phyloP scores from a whole-genome alignment of 2,329 filamentous ascomycete genomes.

The Samsoniella hepiali region DNA sequence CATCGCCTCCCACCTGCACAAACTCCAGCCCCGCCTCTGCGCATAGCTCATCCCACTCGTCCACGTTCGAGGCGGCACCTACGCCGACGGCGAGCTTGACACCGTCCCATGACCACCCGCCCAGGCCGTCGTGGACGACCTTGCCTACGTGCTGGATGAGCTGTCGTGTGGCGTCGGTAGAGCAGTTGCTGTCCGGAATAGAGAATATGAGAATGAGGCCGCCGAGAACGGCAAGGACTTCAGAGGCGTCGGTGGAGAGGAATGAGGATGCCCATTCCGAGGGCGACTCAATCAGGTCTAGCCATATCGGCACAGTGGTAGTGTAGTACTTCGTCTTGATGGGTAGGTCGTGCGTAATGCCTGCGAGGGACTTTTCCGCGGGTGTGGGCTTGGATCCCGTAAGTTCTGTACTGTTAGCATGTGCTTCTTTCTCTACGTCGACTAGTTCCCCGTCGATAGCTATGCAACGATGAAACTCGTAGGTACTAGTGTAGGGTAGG shows the following conservation, averaged over 20 bases:
- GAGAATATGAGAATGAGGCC: constrained; percentile 49
- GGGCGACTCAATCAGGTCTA: constrained; percentile 56
- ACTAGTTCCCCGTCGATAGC: background rate
- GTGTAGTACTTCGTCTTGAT: constrained; percentile 61
- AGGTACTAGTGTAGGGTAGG: background rate
- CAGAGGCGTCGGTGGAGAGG: constrained; percentile 56
- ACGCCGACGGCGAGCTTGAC: constrained; percentile 59
- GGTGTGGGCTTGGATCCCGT: constrained; percentile 45
- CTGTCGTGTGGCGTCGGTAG: constrained; percentile 28
- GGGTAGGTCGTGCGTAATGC: constrained; percentile 54
- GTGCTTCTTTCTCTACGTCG: background rate
- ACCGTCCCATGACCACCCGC: constrained; percentile 63
- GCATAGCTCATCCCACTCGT: constrained; percentile 61
- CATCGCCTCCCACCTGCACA: constrained; percentile 47
- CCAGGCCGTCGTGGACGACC: constrained; percentile 55
- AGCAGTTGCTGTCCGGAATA: constrained; percentile 22
- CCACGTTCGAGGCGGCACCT: constrained; percentile 41
- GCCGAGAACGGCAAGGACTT: constrained; percentile 60
- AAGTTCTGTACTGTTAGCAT: constrained; percentile 41
- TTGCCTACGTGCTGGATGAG: constrained; percentile 52
- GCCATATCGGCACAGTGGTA: constrained; percentile 60
- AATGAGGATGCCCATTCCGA: constrained; percentile 57
- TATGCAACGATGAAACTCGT: background rate
- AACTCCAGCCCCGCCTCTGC: constrained; percentile 59
- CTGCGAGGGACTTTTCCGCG: constrained; percentile 48